These are phyloP conservation scores for Oryza officinalis DNA, from an alignment of 176 grass and related monocot genomes.

Conservation along the genomic window DNA sequence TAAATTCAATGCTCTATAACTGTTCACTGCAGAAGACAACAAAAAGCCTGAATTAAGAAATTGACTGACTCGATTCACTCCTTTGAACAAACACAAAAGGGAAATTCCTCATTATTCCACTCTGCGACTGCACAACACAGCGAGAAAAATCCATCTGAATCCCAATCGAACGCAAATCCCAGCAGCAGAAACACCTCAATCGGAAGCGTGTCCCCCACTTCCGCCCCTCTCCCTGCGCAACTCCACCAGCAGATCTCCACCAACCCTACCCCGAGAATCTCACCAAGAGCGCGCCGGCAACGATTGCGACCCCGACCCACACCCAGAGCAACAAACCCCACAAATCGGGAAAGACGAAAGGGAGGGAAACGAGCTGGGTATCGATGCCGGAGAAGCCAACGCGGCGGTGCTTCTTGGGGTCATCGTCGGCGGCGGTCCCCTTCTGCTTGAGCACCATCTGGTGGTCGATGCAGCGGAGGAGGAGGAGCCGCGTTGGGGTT, in stretches of 20 bases:
- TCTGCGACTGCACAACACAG: neutral
- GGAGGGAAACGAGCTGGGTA: neutral
- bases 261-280: neutral
- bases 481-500: neutral
- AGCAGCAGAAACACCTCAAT: neutral
- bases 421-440: constrained; percentile 37
- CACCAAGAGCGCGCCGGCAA: neutral
- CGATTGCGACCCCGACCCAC: neutral
- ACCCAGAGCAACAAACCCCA: neutral
- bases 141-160: neutral
- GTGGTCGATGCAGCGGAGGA: constrained; percentile 11
- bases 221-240: neutral
- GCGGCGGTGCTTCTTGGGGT: constrained; percentile 78
- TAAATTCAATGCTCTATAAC: neutral
- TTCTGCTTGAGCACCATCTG: constrained; percentile 92
- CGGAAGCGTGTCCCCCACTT: neutral
- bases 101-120: too few relatives aligned
- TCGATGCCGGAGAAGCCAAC: constrained; percentile 74
- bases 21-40: neutral
- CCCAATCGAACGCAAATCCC: neutral
- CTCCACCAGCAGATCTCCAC: neutral
- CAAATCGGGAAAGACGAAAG: neutral
- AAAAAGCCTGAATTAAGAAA: neutral
- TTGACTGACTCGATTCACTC: neutral
- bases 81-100: neutral